A percentile compares a stretch with the other conserved stretches of the same genome.
Evolutionary conservation across 371 early-diverging fungal genomes (phyloP).

Genomic region (Zychaea mexicana): DNA sequence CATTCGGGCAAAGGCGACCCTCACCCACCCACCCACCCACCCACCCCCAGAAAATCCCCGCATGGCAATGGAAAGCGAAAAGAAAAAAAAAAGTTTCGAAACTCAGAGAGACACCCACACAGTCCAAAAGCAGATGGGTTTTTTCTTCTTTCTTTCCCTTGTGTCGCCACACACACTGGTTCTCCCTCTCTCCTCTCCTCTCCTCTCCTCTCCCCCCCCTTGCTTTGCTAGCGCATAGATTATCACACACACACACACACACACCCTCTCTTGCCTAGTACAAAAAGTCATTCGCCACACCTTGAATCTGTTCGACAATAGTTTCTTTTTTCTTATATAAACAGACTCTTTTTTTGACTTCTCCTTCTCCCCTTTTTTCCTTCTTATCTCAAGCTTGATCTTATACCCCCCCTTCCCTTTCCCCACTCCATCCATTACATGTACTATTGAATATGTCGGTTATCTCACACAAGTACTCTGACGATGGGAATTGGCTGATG

Average conservation of each 20-base stretch:
- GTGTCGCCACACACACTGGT: neutral
- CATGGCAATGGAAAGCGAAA: neutral
- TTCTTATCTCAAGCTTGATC: neutral
- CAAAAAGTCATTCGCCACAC: too few species aligned
- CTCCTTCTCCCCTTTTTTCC: neutral
- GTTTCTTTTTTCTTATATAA: too few species aligned
- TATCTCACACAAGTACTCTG: neutral
- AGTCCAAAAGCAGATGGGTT: neutral
- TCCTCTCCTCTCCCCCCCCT: too few species aligned
- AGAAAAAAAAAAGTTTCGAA: neutral
- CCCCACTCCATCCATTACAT: neutral
- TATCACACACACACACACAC: neutral
- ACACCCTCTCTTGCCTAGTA: neutral
- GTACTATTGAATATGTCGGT: constrained; percentile 2
- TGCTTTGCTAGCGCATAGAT: too few species aligned
- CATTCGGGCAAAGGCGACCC: neutral
- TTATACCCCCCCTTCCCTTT: neutral
- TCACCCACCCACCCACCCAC: neutral
- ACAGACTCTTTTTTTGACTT: neutral
- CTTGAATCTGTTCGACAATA: too few species aligned
- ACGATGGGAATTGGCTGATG: constrained; percentile 12
- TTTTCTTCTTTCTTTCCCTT: neutral
- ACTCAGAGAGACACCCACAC: constrained; percentile 2
- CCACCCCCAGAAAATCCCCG: neutral
- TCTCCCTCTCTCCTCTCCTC: neutral